Conservation (phyloP, 192 early-diverging fungal genomes). For the Backusella macrospora region DNA sequence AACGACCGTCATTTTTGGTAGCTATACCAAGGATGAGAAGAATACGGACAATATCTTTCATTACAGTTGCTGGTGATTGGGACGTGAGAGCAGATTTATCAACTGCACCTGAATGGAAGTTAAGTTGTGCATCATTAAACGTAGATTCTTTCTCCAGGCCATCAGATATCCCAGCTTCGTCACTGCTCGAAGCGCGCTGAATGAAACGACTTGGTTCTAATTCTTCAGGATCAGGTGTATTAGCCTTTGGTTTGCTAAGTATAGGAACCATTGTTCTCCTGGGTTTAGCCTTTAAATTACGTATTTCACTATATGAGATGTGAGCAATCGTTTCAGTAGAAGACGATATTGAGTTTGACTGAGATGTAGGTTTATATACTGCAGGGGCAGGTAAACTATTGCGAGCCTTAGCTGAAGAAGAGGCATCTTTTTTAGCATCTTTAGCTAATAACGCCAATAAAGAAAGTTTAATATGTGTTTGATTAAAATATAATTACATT, state of each 20-base stretch:
- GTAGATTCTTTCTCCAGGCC: background rate
- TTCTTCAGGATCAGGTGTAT: background rate
- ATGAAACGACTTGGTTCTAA: background rate
- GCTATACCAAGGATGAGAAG: conserved; percentile 30
- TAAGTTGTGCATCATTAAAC: conserved; percentile 43
- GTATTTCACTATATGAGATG: background rate
- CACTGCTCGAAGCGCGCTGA: background rate
- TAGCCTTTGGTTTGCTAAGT: background rate
- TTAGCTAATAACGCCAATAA: background rate
- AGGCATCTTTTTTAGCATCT: background rate
- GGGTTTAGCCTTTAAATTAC: background rate
- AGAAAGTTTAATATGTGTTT: background rate
- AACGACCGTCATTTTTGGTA: conserved; percentile 34
- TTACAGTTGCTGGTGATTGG: conserved; percentile 52
- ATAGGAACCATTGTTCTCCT: background rate
- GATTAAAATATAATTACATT: background rate
- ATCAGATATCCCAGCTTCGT: background rate
- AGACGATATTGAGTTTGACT: conserved; percentile 3
- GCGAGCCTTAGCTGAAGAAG: background rate
- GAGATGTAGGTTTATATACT: background rate
- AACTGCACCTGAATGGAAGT: conserved; percentile 59
- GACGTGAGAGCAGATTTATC: conserved; percentile 58
- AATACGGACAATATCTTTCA: conserved; percentile 49
- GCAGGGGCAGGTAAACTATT: conserved; percentile 8
- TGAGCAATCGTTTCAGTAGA: background rate